Evolutionary conservation across 2,329 filamentous ascomycete species (phyloP).

Genomic region (Aureobasidium sp.): DNA sequence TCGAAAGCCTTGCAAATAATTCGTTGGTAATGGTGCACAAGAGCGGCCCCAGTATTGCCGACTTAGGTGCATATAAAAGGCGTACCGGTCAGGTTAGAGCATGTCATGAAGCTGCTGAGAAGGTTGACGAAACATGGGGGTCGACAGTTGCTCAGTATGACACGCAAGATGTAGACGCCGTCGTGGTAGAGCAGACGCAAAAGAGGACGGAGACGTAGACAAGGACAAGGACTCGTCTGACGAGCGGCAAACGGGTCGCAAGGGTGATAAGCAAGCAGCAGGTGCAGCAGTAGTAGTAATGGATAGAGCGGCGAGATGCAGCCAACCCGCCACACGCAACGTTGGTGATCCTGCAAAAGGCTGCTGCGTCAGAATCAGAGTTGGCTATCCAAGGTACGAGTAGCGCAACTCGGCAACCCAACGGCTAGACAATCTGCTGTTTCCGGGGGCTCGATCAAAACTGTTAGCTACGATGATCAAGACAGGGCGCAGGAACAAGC

Average conservation of each 20-base stretch:
- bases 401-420: conserved; percentile 4
- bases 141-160: background rate
- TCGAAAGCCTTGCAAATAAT: background rate
- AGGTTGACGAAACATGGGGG: background rate
- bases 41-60: conserved; percentile 9
- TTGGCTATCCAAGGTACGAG: background rate
- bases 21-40: conserved; percentile 5
- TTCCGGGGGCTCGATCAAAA: conserved; percentile 6
- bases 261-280: conserved; percentile 9
- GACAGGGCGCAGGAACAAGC: conserved; percentile 7
- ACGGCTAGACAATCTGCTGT: conserved; percentile 1
- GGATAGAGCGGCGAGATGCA: conserved; percentile 9
- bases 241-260: conserved; percentile 3
- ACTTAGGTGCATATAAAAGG: background rate
- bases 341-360: conserved; percentile 2
- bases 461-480: background rate
- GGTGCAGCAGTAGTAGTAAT: background rate
- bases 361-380: background rate
- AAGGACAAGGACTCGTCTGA: background rate
- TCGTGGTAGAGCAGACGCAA: conserved; percentile 5
- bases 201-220: background rate
- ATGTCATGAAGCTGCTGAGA: background rate
- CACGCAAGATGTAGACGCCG: background rate
- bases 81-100: conserved; percentile 8
- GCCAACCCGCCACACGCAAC: conserved; percentile 3